Conservation (phyloP, 2,329 filamentous ascomycete species). For the Pezicula rhizophila region DNA sequence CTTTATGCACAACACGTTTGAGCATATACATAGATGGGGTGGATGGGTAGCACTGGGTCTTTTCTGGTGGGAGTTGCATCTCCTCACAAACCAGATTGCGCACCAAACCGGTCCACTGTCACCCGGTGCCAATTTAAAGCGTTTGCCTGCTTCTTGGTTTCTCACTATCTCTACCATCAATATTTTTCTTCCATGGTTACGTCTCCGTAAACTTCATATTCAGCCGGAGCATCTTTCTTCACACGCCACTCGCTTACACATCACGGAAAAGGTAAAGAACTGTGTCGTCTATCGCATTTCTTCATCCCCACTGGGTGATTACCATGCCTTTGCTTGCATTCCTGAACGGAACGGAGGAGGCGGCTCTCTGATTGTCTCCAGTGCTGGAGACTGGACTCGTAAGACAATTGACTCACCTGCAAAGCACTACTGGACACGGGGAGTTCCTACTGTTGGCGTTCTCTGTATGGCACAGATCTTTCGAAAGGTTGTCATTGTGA, state of each 20-base stretch:
- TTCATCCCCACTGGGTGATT: constrained; percentile 44
- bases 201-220: constrained; percentile 48
- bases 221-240: constrained; percentile 46
- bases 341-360: constrained; percentile 37
- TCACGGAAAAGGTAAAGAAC: constrained; percentile 38
- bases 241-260: constrained; percentile 51
- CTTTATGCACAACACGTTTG: constrained; percentile 49
- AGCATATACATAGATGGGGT: constrained; percentile 49
- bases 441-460: constrained; percentile 37
- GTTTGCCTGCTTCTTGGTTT: constrained; percentile 48
- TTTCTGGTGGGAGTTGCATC: constrained; percentile 44
- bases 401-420: constrained; percentile 45
- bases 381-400: constrained; percentile 53
- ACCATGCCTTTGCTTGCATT: constrained; percentile 54
- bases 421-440: constrained; percentile 45
- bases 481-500: constrained; percentile 31
- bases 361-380: constrained; percentile 50
- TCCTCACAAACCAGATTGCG: constrained; percentile 17
- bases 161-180: constrained; percentile 44
- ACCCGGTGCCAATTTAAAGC: constrained; percentile 13
- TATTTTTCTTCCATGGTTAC: constrained; percentile 52
- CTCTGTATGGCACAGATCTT: constrained; percentile 31
- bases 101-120: constrained; percentile 9
- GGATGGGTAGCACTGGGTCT: constrained; percentile 46
- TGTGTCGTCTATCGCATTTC: constrained; percentile 40